Percentiles rank a stretch among this genome's conserved stretches.
Conservation (phyloP, 1,284 basidiomycete species). For the Microbotryum scabiosae region DNA sequence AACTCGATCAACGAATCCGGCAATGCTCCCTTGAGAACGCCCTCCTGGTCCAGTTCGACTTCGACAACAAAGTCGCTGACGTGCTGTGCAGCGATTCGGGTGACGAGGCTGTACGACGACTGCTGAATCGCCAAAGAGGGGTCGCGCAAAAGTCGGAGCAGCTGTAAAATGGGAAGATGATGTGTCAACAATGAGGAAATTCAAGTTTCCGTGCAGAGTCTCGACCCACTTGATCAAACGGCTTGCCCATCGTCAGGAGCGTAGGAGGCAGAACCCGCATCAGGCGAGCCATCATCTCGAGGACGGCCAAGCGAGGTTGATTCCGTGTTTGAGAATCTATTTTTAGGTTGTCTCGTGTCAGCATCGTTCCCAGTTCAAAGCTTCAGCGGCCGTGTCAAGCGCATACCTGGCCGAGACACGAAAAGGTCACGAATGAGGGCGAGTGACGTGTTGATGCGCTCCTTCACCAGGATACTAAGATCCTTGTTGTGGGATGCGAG, state of each 20-base stretch:
- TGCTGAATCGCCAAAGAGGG: conserved; percentile 58
- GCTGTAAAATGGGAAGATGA: conserved; percentile 43
- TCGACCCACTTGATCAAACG: conserved; percentile 52
- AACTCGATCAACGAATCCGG: conserved; percentile 59
- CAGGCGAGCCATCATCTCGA: conserved; percentile 24
- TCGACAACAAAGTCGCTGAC: conserved; percentile 77
- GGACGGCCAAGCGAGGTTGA: conserved; percentile 11
- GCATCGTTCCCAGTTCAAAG: neutral
- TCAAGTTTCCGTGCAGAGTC: neutral
- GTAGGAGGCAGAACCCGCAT: conserved; percentile 54
- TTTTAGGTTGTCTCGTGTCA: neutral
- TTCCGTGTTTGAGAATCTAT: conserved; percentile 8
- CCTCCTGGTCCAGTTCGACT: conserved; percentile 57
- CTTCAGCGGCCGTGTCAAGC: neutral
- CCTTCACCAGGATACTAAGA: conserved; percentile 61
- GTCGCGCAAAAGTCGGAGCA: conserved; percentile 65
- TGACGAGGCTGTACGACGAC: conserved; percentile 60
- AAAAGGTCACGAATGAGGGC: conserved; percentile 55
- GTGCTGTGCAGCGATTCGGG: conserved; percentile 54
- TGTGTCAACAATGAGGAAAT: too few relatives aligned
- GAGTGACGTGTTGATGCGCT: conserved; percentile 51
- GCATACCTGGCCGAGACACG: conserved; percentile 49
- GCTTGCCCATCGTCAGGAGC: conserved; percentile 55
- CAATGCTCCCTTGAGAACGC: conserved; percentile 43
- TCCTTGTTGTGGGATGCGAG: conserved; percentile 63